phyloP scores from a whole-genome alignment of 2,329 filamentous ascomycete species.

The Apiospora marii region DNA sequence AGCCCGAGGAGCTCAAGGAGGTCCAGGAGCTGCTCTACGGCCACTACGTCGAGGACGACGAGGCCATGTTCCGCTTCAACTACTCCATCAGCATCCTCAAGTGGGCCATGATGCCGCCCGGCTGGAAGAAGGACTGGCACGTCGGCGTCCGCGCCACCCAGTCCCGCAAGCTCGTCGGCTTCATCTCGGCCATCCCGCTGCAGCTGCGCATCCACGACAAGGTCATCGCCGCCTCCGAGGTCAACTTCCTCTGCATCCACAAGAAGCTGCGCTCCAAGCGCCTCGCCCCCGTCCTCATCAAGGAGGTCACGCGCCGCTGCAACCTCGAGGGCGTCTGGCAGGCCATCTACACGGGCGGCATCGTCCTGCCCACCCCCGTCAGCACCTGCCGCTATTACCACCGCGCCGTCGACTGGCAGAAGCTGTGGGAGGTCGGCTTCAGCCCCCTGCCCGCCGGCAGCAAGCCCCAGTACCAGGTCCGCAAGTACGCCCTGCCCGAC shows the following conservation, averaged over 20 bases:
- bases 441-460: slow-evolving; percentile 84
- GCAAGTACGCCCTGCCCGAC: slow-evolving; percentile 84
- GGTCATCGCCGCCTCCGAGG: slow-evolving; percentile 81
- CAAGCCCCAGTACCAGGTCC: slow-evolving; percentile 84
- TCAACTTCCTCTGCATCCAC: slow-evolving; percentile 98
- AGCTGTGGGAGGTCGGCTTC: slow-evolving; percentile 94
- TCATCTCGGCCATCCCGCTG: slow-evolving; percentile 93
- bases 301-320: slow-evolving; percentile 93
- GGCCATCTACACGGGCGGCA: slow-evolving; percentile 89
- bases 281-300: slow-evolving; percentile 92
- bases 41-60: slow-evolving; percentile 97
- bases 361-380: slow-evolving; percentile 89
- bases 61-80: slow-evolving; percentile 97
- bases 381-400: slow-evolving; percentile 97
- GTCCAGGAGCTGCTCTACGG: slow-evolving; percentile 90
- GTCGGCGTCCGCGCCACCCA: slow-evolving; percentile 87
- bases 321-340: slow-evolving; percentile 89
- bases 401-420: slow-evolving; percentile 92
- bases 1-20: slow-evolving; percentile 82
- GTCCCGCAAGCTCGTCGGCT: slow-evolving; percentile 89
- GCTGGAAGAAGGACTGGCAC: slow-evolving; percentile 95
- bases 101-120: slow-evolving; percentile 94
- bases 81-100: slow-evolving; percentile 89
- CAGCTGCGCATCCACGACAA: slow-evolving; percentile 81
- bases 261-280: slow-evolving; percentile 96